Evolutionary conservation across 345 rosid genomes (phyloP).

Genomic region (Melastoma malabathricum): DNA sequence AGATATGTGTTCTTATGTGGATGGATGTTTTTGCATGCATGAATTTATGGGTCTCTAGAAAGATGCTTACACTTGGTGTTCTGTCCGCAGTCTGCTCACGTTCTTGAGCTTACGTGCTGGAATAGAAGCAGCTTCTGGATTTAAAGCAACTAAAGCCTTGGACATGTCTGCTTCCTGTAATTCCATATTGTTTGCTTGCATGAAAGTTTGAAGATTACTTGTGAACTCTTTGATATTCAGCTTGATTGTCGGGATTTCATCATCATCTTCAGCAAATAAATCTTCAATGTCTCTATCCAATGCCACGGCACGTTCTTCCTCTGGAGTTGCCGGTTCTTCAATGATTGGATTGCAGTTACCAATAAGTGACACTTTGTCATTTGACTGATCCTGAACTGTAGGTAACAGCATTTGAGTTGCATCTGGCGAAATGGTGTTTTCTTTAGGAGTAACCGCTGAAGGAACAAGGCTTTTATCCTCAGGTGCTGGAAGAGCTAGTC

Average conservation of each 20-base stretch:
- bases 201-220: constrained; percentile 35
- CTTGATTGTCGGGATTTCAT: constrained; percentile 67
- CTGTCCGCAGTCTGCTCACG: constrained; percentile 73
- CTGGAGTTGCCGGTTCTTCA: constrained; percentile 86
- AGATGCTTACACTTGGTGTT: constrained; percentile 84
- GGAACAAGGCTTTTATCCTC: constrained; percentile 34
- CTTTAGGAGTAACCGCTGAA: constrained; percentile 10
- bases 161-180: constrained; percentile 68
- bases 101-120: constrained; percentile 71
- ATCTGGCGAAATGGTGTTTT: constrained; percentile 25
- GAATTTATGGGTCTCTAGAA: no score
- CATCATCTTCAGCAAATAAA: constrained; percentile 42
- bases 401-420: constrained; percentile 19
- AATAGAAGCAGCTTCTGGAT: constrained; percentile 43
- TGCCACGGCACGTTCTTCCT: constrained; percentile 28
- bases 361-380: constrained; percentile 14
- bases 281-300: constrained; percentile 66
- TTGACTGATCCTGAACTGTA: constrained; percentile 9
- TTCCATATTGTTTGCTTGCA: constrained; percentile 50
- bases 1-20: no score
- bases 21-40: no score
- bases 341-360: constrained; percentile 55
- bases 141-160: constrained; percentile 75
- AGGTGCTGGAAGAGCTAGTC: constrained; percentile 70
- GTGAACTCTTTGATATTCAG: constrained; percentile 54